Evolutionary conservation across 208 protist genomes (phyloP).

Genomic region (Trypanosoma avium): DNA sequence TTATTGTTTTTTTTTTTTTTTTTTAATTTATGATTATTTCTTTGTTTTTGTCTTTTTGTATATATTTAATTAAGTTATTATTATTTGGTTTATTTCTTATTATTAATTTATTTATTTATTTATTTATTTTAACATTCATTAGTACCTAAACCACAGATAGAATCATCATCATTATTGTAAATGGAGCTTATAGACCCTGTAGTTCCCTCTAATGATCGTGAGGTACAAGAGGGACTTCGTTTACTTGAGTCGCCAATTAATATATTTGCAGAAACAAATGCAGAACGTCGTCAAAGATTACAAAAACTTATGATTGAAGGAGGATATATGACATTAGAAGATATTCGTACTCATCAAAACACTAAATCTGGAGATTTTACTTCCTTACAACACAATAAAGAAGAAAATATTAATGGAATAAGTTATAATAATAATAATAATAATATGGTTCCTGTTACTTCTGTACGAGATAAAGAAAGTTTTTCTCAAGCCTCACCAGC

Average conservation of each 20-base stretch:
- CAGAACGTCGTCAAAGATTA: constrained; percentile 24
- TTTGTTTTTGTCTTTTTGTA: not conserved
- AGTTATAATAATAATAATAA: too few relatives aligned
- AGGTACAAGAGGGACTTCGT: constrained; percentile 23
- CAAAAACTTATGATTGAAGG: constrained; percentile 28
- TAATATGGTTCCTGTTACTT: not conserved
- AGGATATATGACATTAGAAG: constrained; percentile 12
- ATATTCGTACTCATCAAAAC: constrained; percentile 6
- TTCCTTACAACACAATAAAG: not conserved
- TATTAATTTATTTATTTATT: not conserved
- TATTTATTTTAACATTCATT: not conserved
- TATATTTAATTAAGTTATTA: too few relatives aligned
- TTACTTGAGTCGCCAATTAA: constrained; percentile 24
- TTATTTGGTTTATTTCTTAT: not conserved
- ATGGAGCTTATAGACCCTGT: constrained; percentile 34
- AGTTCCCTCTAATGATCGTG: constrained; percentile 26
- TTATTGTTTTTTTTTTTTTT: not conserved
- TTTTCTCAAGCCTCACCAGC: constrained; percentile 31
- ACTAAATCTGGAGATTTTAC: not conserved
- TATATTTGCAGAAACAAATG: constrained; percentile 26
- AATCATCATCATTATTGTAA: too few relatives aligned
- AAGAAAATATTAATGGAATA: not conserved
- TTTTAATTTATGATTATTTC: not conserved
- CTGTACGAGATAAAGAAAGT: constrained; percentile 9
- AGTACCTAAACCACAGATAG: not conserved